Evolutionary conservation across 2,329 filamentous ascomycete species (phyloP), one percentile per base, ranked within the genome.

Genomic region (Talaromyces atroroseus): DNA sequence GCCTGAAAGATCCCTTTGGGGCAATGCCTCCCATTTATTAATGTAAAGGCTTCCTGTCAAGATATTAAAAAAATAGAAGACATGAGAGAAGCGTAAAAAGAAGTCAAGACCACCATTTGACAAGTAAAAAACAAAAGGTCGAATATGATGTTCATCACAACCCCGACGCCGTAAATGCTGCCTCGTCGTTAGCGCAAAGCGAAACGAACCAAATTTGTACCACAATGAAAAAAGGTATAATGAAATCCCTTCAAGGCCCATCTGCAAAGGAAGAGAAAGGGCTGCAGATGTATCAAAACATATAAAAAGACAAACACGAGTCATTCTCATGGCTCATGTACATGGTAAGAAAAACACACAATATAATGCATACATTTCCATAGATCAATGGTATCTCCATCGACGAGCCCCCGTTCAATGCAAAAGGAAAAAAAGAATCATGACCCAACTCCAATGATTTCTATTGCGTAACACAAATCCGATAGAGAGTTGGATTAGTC

Each of bases 371-470:
- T 44, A 23, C 40, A 44, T 44, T 21, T 44, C 40, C 40, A 44
- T 44, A 23, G 8, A 44, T 44, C 40, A 44, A 21, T 42, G 52
- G 52, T 49, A 49, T 42, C 45, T 29, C 34, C 32, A 23, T 48
- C 24, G 44, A 49, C 32, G 44, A 40, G 52, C 14, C 32, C 34
- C 34, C 45, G 45, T 42, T 42, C 34, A 49, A 54, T 54, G 52
- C 52, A 34, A 54, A 48, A 38, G 44, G 48, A 54, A 48, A 20
- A 44, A 49, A 23, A 54, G 21, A 54, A 44, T 23, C 34, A 54
- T 12, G 44, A 34, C 16, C 52, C 34, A 54, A 54, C 52, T 48
- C 52, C 52, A 49, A 49, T 54, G 45, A 54, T 44, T 21, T 54
- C 45, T 54, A 54, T 42, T 54, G 52, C 44, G 20, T 40, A 49